Base-by-base conservation (phyloP, 371 early-diverging fungal species). In the Mucor mucedo region DNA sequence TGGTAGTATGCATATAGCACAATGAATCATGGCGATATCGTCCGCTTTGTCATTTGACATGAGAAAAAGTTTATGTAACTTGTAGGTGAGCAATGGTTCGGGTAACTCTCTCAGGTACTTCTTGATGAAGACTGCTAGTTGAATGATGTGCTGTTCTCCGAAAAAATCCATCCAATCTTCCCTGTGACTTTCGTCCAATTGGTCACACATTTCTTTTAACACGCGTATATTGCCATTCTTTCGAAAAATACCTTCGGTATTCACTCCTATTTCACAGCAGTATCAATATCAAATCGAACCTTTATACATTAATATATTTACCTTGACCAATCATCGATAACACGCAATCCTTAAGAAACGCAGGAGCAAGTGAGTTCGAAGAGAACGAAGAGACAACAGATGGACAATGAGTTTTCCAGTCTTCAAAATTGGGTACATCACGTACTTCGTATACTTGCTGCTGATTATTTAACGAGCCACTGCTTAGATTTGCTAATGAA, bases 221-320 rank as follows among this genome's bases (percentile, higher is more conserved):
- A 91, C 76, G 45, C 93, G 83, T 62, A 98, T 95, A 70, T 98
- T 97, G 14, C 98, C 98, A 68, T 95, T 98, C 73, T 96, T 97
- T 59, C 98, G 86, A 84, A 98, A 98, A 6, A 97, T 89, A 6
- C 98, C 98, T 77, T 97, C 98, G 7, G 90, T 86, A 0, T 83
- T 72, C 77, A 98, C 80, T 71, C 95, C 93, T 90, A 69, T 32
- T 32, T 6, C 7, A 35, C 13, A 47, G 48, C 8, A n/a, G 4
- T 5, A 4, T 6, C 21, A 27, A 21, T 6, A 47, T n/a, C 5
- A 21, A 47, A 27, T 47, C 14, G 5, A 14, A 7, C 27, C n/a
- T n/a, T 47, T n/a, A 6, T n/a, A n/a, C 33, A 28, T 59, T 39
- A 10, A 5, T 50, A 27, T 28, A 16, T 52, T 30, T 72, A 69